Conservation (phyloP, 345 rosid genomes). For the Citrus sinensis region DVS_A1.0 CM039164.1:5275501-5276000, state of each 20-base stretch:
- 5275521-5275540: not conserved
- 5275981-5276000: no score
- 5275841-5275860: not conserved
- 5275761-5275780: not conserved
- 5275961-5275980: no score
- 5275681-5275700: no score
- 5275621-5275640: not conserved
- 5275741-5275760: not conserved
- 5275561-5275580: not conserved
- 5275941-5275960: no score
- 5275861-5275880: not conserved
- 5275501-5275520: not conserved
- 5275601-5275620: no score
- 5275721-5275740: not conserved
- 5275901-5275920: no score
- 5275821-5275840: no score
- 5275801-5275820: no score
- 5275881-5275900: no score
- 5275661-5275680: not conserved
- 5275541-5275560: not conserved
- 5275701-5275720: not conserved
- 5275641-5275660: not conserved
- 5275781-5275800: no score
- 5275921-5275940: no score
- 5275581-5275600: no score